Conservation (phyloP, 768 basidiomycete species). For the Mycena latifolia region DNA sequence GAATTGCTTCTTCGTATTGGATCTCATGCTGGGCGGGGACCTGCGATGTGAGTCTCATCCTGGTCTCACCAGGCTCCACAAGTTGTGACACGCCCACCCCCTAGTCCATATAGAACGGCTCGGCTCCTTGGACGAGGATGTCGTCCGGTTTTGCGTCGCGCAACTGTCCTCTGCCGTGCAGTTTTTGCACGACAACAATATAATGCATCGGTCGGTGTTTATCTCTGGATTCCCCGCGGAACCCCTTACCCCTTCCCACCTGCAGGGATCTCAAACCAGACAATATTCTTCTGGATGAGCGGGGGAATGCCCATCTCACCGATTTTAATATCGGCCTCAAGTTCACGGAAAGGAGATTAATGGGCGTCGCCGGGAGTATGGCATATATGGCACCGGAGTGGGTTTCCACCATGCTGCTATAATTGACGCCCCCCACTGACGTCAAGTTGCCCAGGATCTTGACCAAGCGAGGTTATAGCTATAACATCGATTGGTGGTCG, state of each 20-base stretch:
- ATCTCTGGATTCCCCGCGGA: no score
- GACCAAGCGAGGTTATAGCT: slow-evolving; percentile 93
- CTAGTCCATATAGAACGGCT: slow-evolving; percentile 91
- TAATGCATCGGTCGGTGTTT: slow-evolving; percentile 93
- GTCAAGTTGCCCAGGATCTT: slow-evolving; percentile 66
- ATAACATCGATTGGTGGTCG: slow-evolving; percentile 97
- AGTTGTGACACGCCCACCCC: slow-evolving; percentile 22
- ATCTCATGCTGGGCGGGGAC: slow-evolving; percentile 97
- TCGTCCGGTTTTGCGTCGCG: slow-evolving; percentile 90
- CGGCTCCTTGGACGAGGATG: slow-evolving; percentile 79
- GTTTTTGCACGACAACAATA: slow-evolving; percentile 92
- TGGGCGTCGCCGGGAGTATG: slow-evolving; percentile 97
- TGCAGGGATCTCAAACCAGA: slow-evolving; percentile 95
- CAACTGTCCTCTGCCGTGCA: slow-evolving; percentile 90
- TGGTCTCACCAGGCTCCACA: no score
- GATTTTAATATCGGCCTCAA: slow-evolving; percentile 99
- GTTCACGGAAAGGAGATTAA: slow-evolving; percentile 88
- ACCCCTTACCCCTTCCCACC: slow-evolving; percentile 20
- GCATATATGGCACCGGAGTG: slow-evolving; percentile 97
- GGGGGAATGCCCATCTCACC: slow-evolving; percentile 95
- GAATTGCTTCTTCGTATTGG: slow-evolving; percentile 98
- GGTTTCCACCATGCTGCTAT: slow-evolving; percentile 38
- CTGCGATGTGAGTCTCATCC: slow-evolving; percentile 85
- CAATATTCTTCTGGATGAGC: slow-evolving; percentile 96
- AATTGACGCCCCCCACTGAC: slow-evolving; percentile 20